Conservation (phyloP, 2,329 filamentous ascomycete species). For the Fusarium sterilihyphosum region DNA sequence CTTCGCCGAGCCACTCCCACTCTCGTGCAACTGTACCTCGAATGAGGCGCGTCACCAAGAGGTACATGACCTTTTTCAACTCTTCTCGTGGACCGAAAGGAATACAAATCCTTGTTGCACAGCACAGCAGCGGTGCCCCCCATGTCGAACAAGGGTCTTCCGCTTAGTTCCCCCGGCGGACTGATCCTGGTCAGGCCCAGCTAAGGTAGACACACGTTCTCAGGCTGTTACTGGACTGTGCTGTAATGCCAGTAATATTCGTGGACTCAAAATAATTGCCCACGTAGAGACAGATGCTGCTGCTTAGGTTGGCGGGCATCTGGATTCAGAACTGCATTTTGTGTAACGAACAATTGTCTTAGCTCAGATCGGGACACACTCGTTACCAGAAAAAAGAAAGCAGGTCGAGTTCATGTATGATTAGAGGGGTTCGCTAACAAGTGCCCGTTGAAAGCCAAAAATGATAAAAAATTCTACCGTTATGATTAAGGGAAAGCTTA, state of each 20-base stretch:
- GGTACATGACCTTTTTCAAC: constrained; percentile 11
- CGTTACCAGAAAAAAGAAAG: neutral
- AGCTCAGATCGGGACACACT: neutral
- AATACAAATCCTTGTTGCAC: constrained; percentile 8
- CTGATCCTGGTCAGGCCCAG: constrained; percentile 26
- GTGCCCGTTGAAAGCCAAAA: constrained; percentile 11
- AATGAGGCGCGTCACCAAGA: constrained; percentile 26
- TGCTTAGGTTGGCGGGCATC: constrained; percentile 3
- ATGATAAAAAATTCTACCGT: constrained; percentile 7
- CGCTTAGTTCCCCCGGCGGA: constrained; percentile 25
- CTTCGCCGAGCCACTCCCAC: constrained; percentile 10
- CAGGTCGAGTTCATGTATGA: neutral
- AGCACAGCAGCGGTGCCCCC: constrained; percentile 22
- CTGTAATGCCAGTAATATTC: constrained; percentile 3
- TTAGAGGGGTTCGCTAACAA: constrained; percentile 3
- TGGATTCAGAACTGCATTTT: neutral
- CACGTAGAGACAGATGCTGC: neutral
- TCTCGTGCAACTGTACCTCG: constrained; percentile 13
- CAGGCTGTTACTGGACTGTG: neutral
- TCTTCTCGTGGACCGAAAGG: neutral
- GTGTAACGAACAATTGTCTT: neutral
- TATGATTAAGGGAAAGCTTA: constrained; percentile 14
- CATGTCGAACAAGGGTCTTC: constrained; percentile 36
- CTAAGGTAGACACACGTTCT: constrained; percentile 12
- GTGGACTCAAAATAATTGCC: constrained; percentile 12